phyloP scores from a whole-genome alignment of 306 rosid species.

The Gastrolobium bilobum region DNA sequence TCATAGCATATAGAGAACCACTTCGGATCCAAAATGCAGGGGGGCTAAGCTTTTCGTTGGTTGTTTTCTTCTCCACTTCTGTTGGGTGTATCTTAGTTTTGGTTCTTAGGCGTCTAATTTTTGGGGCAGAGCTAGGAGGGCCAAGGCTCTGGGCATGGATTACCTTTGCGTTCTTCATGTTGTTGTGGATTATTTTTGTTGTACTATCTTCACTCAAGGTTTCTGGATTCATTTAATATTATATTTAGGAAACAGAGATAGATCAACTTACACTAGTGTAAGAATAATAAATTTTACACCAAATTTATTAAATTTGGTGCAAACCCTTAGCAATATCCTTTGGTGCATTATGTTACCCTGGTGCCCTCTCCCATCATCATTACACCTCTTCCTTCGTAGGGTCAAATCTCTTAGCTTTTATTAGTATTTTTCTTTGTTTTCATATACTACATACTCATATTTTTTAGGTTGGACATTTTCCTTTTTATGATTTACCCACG shows the following conservation, averaged over 20 bases:
- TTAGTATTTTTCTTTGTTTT: background rate
- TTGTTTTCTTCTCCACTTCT: constrained; percentile 86
- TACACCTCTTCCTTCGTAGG: background rate
- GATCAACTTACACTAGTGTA: too few species aligned
- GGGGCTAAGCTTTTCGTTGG: constrained; percentile 87
- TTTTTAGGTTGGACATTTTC: constrained; percentile 8
- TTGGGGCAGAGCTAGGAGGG: constrained; percentile 98
- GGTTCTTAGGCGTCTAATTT: constrained; percentile 74
- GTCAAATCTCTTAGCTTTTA: background rate
- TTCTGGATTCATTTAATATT: constrained; percentile 73
- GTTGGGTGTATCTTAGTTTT: constrained; percentile 82
- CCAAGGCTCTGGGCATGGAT: constrained; percentile 96
- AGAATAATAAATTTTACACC: too few species aligned
- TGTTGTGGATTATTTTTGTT: constrained; percentile 84
- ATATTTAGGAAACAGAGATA: background rate
- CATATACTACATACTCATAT: constrained; percentile 3
- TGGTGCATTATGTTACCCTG: background rate
- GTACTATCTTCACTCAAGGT: constrained; percentile 83
- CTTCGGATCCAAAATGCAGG: constrained; percentile 75
- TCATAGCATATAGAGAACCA: constrained; percentile 74
- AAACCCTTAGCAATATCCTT: constrained; percentile 1
- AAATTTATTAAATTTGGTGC: too few species aligned
- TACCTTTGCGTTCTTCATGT: constrained; percentile 72
- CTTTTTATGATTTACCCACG: background rate
- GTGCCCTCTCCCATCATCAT: background rate